Percentiles rank a stretch among this genome's conserved stretches.
These are phyloP conservation scores for Neurospora sublineolata DNA, from an alignment of 495 filamentous ascomycete genomes.

Conservation along the genomic window DNA sequence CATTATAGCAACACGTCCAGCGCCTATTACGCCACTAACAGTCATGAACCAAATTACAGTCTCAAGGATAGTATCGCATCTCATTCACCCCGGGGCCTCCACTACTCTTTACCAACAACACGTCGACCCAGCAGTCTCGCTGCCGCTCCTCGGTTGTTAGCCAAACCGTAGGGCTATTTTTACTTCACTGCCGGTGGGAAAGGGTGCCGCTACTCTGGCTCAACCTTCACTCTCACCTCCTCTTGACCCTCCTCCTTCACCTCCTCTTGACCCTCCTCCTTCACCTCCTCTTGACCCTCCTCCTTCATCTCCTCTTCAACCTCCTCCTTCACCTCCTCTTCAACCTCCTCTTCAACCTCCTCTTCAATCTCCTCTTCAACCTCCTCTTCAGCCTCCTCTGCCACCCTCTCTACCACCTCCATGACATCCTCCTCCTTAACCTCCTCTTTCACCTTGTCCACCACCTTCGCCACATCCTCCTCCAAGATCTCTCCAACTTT, in stretches of 20 bases:
- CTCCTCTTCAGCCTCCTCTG: not conserved
- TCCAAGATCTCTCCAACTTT: not conserved
- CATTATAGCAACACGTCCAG: no score
- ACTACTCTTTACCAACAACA: not conserved
- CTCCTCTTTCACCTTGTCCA: not conserved
- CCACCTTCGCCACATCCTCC: not conserved
- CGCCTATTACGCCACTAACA: no score
- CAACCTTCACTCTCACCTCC: not conserved
- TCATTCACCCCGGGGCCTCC: no score
- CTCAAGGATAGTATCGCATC: not conserved
- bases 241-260: not conserved
- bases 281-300: not conserved
- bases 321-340: not conserved
- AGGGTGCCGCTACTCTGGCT: not conserved
- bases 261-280: not conserved
- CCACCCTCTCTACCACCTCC: not conserved
- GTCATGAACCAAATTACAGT: not conserved
- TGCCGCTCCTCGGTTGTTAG: not conserved
- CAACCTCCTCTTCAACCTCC: not conserved
- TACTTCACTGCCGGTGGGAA: not conserved
- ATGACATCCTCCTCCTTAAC: no score
- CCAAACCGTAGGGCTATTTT: no score
- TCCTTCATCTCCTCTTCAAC: not conserved
- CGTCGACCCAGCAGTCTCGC: not conserved
- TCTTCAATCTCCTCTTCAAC: not conserved